Evolutionary conservation across 164 flowering plant genomes (phyloP), one percentile per base, ranked within the genome.

Genomic region (Aristolochia californica): DNA sequence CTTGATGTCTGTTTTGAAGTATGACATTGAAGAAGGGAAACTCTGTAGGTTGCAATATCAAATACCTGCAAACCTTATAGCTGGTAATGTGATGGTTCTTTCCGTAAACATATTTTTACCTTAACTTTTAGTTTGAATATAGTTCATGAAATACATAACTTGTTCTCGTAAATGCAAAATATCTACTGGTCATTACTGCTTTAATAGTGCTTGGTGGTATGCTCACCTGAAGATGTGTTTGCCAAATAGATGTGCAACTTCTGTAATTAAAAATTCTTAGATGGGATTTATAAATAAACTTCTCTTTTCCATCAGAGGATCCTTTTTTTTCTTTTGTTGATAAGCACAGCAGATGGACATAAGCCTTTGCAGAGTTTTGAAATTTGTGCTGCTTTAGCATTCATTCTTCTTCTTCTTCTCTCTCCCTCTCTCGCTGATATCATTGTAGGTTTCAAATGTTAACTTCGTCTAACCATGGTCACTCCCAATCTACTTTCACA

Each of bases 1-100:
- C 20, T 47, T 68, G 68, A 57, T 80, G 65, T 83, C 86, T 67
- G 91, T 84, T 9, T 27, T 86, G 66, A 83, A 84, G 67, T 83
- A 69, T 56, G 76, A 80, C 58, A 62, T 61, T 44, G 91, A 83
- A 57, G 80, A 66, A 58, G 72, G 60, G 71, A 72, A 74, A 52
- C 78, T 89, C 68, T 53, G 72, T 56, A 72, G 59, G 66, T 68
- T 80, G 69, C 88, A 83, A 43, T 87, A 89, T 75, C 72, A 70
- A 49, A 65, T 85, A 65, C 72, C 88, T 56, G 71, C 83, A 60
- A 64, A 68, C 64, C 66, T 65, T 61, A 38, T 84, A 26, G 28
- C 72, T 56, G 89, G 97, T 85, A 71, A 58, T 52, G 5, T 20
- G 25, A 13, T 25, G 43, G 2, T 27, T 12, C 23, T 53, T 64